Base-by-base conservation (phyloP, 495 filamentous ascomycete species). In the Podospora conica region DNA sequence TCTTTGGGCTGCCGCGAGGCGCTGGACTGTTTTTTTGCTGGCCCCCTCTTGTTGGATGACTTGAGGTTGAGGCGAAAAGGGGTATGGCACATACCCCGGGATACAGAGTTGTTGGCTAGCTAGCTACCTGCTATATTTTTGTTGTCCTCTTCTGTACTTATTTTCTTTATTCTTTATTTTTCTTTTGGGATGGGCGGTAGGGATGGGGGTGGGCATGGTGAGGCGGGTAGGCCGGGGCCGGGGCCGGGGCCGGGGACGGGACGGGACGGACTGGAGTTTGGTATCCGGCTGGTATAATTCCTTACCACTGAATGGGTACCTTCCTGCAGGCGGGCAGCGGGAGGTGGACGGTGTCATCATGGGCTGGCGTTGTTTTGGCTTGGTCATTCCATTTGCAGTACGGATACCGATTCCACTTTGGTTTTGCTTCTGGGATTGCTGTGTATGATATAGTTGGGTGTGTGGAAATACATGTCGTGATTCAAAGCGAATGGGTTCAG, bases 141-240 rank as follows among this genome's bases (percentile, higher is more conserved):
- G 20, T 33, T 53, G 24, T 55, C 58, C 31, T 29, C 25, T 66
- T 63, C 25, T 63, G 61, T 63, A 63, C 61, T 12, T 63, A 63
- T 15, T 63, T 61, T 55, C 18, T 48, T 61, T 53, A 23, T 21
- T 9, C 21, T 56, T 24, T 56, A 23, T 31, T 28, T 56, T 54
- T 21, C 1, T 23, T 56, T 28, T 54, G 24, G 61, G 53, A 55
- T 23, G 9, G 28, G 55, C 54, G 21, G 63, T 20, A 7, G 59
- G 59, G 20, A 24, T 33, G 23, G 20, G 28, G 54, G 27, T 56
- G 21, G 23, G 53, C 22, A 12, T 18, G 62, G 33, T n/a, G 40
- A n/a, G n/a, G n/a, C n/a, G n/a, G n/a, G n/a, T n/a, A n/a, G n/a
- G n/a, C n/a, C n/a, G n/a, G n/a, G n/a, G n/a, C n/a, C n/a, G n/a